Evolutionary conservation across 495 filamentous ascomycete species (phyloP).

Genomic region (Letharia lupina): DNA sequence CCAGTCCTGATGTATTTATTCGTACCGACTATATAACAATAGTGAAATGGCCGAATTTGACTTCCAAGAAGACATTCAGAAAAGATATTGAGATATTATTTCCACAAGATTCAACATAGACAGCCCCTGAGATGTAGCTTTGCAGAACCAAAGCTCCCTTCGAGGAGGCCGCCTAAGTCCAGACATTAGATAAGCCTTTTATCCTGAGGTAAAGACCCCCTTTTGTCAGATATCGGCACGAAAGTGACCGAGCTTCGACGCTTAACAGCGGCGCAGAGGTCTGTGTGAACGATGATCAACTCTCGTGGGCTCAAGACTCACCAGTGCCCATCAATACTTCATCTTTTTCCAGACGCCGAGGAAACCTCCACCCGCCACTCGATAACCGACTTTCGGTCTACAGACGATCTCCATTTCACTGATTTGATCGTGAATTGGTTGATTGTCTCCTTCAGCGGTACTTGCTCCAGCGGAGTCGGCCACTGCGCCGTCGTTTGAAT

Average conservation of each 20-base stretch:
- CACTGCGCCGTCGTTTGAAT: neutral
- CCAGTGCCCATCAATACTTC: slow-evolving; percentile 10
- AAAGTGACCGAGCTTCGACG: neutral
- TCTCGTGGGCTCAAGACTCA: neutral
- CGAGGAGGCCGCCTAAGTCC: neutral
- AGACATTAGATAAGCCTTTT: neutral
- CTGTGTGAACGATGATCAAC: neutral
- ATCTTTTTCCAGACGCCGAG: slow-evolving; percentile 56
- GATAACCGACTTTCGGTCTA: slow-evolving; percentile 56
- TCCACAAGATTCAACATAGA: neutral
- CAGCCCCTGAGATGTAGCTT: neutral
- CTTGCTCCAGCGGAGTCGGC: neutral
- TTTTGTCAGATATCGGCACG: neutral
- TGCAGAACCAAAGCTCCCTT: neutral
- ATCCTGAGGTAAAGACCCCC: neutral
- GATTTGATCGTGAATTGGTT: slow-evolving; percentile 7
- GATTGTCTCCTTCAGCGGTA: slow-evolving; percentile 24
- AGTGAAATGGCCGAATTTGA: neutral
- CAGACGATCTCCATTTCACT: slow-evolving; percentile 45
- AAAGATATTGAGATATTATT: neutral
- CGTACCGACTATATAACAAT: neutral
- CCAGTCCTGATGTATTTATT: neutral
- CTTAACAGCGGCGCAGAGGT: neutral
- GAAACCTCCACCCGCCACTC: slow-evolving; percentile 61
- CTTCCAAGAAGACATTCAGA: neutral